Percentiles rank a stretch among this genome's conserved stretches.
These are phyloP conservation scores for Naganishia sp. DNA, from an alignment of 1,284 basidiomycete species.

Conservation along the genomic window DNA sequence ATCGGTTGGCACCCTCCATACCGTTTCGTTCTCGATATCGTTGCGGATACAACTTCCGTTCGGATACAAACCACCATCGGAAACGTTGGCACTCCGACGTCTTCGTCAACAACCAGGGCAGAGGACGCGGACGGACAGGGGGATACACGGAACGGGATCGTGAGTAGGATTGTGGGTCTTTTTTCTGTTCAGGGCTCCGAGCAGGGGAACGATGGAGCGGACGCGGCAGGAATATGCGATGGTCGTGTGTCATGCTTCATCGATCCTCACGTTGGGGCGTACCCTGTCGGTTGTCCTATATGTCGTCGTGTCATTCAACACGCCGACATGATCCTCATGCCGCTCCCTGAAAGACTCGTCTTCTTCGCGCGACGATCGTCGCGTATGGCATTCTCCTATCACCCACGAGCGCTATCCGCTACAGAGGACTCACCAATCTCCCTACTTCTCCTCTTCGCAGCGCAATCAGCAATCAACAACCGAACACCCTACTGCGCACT, in stretches of 20 bases:
- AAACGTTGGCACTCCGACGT: neutral
- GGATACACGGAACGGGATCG: neutral
- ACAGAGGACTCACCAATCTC: too few relatives aligned
- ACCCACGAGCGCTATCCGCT: too few relatives aligned
- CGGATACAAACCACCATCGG: slow-evolving; percentile 18
- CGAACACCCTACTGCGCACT: too few relatives aligned
- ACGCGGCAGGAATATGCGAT: neutral
- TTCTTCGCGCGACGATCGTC: neutral
- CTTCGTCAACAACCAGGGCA: too few relatives aligned
- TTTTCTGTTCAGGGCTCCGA: neutral
- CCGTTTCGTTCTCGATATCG: neutral
- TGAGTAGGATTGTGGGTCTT: neutral
- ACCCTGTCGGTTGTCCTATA: neutral
- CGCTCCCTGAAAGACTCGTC: too few relatives aligned
- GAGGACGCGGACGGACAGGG: neutral
- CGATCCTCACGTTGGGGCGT: neutral
- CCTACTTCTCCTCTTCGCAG: too few relatives aligned
- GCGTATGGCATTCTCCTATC: too few relatives aligned
- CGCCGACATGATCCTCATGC: too few relatives aligned
- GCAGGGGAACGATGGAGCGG: neutral
- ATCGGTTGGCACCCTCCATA: too few relatives aligned
- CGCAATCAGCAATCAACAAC: too few relatives aligned
- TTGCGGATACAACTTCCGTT: slow-evolving; percentile 15
- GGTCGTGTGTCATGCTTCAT: neutral
- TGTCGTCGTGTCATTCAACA: neutral